These are phyloP conservation scores for Trichoderma koningii DNA, from an alignment of 2,329 filamentous ascomycete species.

Conservation along the genomic window DNA sequence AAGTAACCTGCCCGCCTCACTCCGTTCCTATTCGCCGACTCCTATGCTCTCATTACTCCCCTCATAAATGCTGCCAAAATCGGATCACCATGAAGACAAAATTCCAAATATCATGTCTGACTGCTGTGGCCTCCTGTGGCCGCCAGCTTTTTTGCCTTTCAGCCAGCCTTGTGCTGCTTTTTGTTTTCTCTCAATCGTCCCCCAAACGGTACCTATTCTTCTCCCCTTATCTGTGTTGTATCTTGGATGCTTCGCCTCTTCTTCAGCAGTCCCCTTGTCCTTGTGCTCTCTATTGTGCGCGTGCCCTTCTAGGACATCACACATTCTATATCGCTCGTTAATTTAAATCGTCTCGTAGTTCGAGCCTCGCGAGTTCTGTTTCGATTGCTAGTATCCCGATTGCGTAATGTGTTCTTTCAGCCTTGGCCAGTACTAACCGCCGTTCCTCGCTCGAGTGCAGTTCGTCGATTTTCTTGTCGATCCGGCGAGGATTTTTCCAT, in stretches of 20 bases:
- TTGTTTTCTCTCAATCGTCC: not conserved
- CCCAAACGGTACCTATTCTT: not conserved
- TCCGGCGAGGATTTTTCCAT: constrained; percentile 53
- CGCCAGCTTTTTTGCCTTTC: not conserved
- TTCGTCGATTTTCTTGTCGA: constrained; percentile 55
- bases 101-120: not conserved
- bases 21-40: not conserved
- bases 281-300: not conserved
- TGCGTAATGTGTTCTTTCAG: constrained; percentile 70
- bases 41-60: not conserved
- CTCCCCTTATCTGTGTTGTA: not conserved
- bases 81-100: not conserved
- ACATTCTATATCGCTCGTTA: constrained; percentile 16
- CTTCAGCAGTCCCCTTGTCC: not conserved
- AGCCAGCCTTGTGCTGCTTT: not conserved
- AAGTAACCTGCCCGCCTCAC: not conserved
- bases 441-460: constrained; percentile 45
- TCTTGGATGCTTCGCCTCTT: not conserved
- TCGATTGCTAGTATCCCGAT: constrained; percentile 79
- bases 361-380: constrained; percentile 68
- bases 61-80: constrained; percentile 1
- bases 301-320: constrained; percentile 3
- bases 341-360: constrained; percentile 42
- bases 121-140: not conserved
- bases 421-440: constrained; percentile 61